These are phyloP conservation scores for Beauveria varroae DNA, from an alignment of 2,329 filamentous ascomycete genomes.

Conservation along the genomic window DNA sequence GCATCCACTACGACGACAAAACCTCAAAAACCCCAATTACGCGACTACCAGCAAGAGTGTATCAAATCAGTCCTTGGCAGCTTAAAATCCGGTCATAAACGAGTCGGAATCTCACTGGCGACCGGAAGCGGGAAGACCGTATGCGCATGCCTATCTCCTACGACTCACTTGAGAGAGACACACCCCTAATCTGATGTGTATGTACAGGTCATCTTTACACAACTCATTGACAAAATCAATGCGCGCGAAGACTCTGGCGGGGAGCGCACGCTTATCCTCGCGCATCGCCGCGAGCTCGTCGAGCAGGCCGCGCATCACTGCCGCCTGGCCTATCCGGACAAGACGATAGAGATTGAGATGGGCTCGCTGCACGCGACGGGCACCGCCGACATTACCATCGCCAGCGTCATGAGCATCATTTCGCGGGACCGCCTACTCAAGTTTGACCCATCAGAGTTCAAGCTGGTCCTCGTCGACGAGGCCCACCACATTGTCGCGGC, in stretches of 20 bases:
- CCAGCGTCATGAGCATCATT: constrained; percentile 77
- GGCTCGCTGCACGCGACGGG: constrained; percentile 69
- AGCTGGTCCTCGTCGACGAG: constrained; percentile 89
- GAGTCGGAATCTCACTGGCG: constrained; percentile 76
- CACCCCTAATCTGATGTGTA: background rate
- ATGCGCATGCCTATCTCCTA: constrained; percentile 20
- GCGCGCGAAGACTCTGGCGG: constrained; percentile 44
- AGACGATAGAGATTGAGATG: constrained; percentile 88
- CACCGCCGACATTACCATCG: constrained; percentile 83
- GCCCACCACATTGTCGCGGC: constrained; percentile 91
- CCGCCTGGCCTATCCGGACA: constrained; percentile 67
- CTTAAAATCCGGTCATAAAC: constrained; percentile 62
- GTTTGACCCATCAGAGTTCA: constrained; percentile 73
- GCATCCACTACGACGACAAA: constrained; percentile 4
- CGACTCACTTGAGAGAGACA: background rate
- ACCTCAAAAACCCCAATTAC: constrained; percentile 45
- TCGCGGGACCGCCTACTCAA: constrained; percentile 72
- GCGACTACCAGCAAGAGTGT: constrained; percentile 86
- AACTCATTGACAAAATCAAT: constrained; percentile 73
- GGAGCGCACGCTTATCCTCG: constrained; percentile 79
- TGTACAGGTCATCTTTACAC: constrained; percentile 81
- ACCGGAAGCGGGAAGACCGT: constrained; percentile 88
- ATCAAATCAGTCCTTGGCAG: constrained; percentile 72
- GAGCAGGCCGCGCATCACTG: constrained; percentile 91
- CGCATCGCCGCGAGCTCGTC: constrained; percentile 86